Evolutionary conservation across 345 rosid genomes (phyloP).

Genomic region (Rhizophora mangle): DNA sequence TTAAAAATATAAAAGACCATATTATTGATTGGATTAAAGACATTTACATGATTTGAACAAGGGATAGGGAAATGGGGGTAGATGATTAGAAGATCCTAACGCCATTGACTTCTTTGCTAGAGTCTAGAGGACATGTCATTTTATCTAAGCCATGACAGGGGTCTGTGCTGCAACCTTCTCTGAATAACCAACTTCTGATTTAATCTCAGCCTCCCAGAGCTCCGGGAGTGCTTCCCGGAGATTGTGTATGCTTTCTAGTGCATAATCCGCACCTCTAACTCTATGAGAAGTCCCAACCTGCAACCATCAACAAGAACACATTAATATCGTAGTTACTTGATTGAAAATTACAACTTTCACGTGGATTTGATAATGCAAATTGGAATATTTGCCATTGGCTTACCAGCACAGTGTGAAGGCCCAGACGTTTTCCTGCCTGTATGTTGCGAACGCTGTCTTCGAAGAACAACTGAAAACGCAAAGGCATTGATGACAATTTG

Average conservation of each 20-base stretch:
- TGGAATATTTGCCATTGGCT: slow-evolving; percentile 12
- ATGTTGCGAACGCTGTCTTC: slow-evolving; percentile 83
- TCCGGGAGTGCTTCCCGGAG: slow-evolving; percentile 73
- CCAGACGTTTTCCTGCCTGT: slow-evolving; percentile 71
- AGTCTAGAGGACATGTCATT: neutral
- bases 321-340: neutral
- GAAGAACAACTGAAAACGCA: slow-evolving; percentile 56
- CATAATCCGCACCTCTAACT: slow-evolving; percentile 67
- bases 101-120: neutral
- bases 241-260: slow-evolving; percentile 76
- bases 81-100: slow-evolving; percentile 2
- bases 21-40: slow-evolving; percentile 4
- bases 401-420: slow-evolving; percentile 71
- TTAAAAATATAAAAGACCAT: neutral
- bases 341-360: neutral
- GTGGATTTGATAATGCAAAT: neutral
- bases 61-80: slow-evolving; percentile 11
- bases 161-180: slow-evolving; percentile 61
- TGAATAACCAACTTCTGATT: slow-evolving; percentile 47
- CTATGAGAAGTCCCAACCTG: slow-evolving; percentile 72
- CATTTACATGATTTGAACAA: slow-evolving; percentile 27
- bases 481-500: neutral
- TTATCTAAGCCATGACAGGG: slow-evolving; percentile 65
- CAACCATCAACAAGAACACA: neutral
- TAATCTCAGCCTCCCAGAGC: slow-evolving; percentile 60